These are phyloP conservation scores for Eremothecium gossypii DNA, from an alignment of 1,139 yeast species.

Conservation along the genomic window DNA sequence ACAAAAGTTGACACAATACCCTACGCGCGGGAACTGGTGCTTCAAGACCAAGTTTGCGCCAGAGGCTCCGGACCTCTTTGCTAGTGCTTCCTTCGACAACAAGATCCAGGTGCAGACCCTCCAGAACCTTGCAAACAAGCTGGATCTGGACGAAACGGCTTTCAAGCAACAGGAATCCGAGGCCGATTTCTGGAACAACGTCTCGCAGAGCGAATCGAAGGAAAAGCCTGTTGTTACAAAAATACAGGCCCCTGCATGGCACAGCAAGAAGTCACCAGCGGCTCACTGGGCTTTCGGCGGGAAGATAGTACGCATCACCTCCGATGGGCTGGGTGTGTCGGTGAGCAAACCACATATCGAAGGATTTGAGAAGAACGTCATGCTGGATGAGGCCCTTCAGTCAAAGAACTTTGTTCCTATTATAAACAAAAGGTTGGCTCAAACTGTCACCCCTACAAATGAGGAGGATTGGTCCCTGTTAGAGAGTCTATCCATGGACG, in stretches of 20 bases:
- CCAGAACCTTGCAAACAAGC: slow-evolving; percentile 46
- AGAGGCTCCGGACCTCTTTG: slow-evolving; percentile 79
- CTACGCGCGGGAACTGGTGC: slow-evolving; percentile 90
- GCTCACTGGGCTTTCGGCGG: slow-evolving; percentile 87
- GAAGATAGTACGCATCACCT: slow-evolving; percentile 55
- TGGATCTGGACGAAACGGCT: slow-evolving; percentile 32
- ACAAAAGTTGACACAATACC: slow-evolving; percentile 71
- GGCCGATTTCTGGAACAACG: slow-evolving; percentile 81
- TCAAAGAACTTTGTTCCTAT: slow-evolving; percentile 45
- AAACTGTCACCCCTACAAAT: slow-evolving; percentile 38
- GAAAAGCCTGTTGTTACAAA: slow-evolving; percentile 34
- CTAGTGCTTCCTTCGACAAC: slow-evolving; percentile 89
- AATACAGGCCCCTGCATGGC: slow-evolving; percentile 83
- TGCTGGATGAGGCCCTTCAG: slow-evolving; percentile 50
- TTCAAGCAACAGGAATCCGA: slow-evolving; percentile 35
- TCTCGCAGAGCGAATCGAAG: slow-evolving; percentile 41
- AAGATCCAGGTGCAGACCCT: slow-evolving; percentile 74
- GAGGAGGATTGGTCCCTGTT: slow-evolving; percentile 73
- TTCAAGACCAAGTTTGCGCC: slow-evolving; percentile 86
- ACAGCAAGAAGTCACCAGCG: slow-evolving; percentile 64
- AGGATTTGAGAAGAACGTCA: slow-evolving; percentile 35
- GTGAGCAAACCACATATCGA: slow-evolving; percentile 41
- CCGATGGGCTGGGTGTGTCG: slow-evolving; percentile 36
- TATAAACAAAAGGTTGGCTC: slow-evolving; percentile 42
- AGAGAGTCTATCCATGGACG: slow-evolving; percentile 44